Conservation (phyloP, 257 asterid genomes). For the Lycium ferocissimum region DNA sequence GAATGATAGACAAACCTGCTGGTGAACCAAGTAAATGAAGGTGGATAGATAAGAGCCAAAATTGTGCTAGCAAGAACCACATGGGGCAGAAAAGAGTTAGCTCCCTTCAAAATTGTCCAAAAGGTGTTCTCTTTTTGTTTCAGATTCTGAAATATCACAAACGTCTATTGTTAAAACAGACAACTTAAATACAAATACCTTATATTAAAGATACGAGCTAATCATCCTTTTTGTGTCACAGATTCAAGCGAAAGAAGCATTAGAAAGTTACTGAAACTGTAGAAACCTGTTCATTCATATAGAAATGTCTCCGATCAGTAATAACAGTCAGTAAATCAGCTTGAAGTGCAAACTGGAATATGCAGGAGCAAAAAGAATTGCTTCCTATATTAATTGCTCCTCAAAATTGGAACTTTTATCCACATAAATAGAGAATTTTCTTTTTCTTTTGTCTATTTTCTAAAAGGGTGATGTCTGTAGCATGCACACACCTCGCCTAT, state of each 20-base stretch:
- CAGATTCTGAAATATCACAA: slow-evolving; percentile 41
- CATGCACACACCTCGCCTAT: neutral
- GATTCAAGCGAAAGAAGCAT: neutral
- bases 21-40: slow-evolving; percentile 96
- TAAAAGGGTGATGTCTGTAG: neutral
- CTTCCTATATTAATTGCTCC: neutral
- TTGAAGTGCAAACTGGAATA: neutral
- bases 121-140: slow-evolving; percentile 45
- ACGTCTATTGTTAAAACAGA: neutral
- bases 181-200: neutral
- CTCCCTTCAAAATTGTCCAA: slow-evolving; percentile 65
- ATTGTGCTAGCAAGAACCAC: slow-evolving; percentile 88
- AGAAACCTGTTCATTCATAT: neutral
- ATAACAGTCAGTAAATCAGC: neutral
- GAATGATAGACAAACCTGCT: slow-evolving; percentile 62
- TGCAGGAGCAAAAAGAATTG: neutral
- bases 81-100: slow-evolving; percentile 86
- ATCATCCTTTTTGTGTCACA: neutral
- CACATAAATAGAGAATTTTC: neutral
- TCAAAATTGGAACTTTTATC: neutral
- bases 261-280: neutral
- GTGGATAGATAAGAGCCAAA: slow-evolving; percentile 92
- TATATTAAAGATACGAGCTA: no score
- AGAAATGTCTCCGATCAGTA: neutral
- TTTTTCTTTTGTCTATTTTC: neutral